phyloP scores from a whole-genome alignment of 306 rosid genomes.

The Sicyos edulis region DNA sequence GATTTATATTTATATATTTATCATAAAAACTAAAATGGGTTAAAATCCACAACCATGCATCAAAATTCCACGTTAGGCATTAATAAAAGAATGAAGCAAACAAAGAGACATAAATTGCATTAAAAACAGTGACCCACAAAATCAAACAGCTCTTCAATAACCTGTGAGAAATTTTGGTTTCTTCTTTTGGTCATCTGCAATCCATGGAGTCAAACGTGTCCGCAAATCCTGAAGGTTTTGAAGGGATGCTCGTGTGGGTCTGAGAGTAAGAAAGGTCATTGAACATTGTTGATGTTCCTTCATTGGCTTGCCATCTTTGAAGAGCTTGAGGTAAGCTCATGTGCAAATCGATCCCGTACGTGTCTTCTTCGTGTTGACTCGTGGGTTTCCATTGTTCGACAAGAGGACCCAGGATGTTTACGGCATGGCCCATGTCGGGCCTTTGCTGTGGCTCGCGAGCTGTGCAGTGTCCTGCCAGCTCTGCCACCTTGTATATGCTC shows the following conservation, averaged over 20 bases:
- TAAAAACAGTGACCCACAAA: slow-evolving; percentile 7
- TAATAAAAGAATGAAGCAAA: slow-evolving; percentile 22
- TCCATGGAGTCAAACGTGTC: slow-evolving; percentile 65
- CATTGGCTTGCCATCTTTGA: slow-evolving; percentile 87
- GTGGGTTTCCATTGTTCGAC: slow-evolving; percentile 81
- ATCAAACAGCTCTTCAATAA: slow-evolving; percentile 5
- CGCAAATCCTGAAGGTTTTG: slow-evolving; percentile 71
- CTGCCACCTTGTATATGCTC: slow-evolving; percentile 77
- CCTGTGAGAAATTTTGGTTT: slow-evolving; percentile 6
- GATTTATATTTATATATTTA: neutral
- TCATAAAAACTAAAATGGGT: slow-evolving; percentile 1
- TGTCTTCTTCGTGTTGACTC: slow-evolving; percentile 57
- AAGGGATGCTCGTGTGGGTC: slow-evolving; percentile 72
- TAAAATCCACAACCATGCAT: neutral
- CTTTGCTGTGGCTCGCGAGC: slow-evolving; percentile 88
- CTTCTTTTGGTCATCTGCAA: slow-evolving; percentile 47
- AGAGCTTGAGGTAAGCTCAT: slow-evolving; percentile 81
- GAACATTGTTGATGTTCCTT: slow-evolving; percentile 73
- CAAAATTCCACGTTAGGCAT: slow-evolving; percentile 18
- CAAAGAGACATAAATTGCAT: slow-evolving; percentile 5
- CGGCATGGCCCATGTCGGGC: slow-evolving; percentile 91
- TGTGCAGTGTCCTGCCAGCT: slow-evolving; percentile 80
- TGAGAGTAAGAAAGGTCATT: slow-evolving; percentile 57
- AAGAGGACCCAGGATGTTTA: slow-evolving; percentile 66
- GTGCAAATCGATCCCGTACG: slow-evolving; percentile 55